Conservation (phyloP, 208 protist genomes). For the Leishmania tarentolae region DNA sequence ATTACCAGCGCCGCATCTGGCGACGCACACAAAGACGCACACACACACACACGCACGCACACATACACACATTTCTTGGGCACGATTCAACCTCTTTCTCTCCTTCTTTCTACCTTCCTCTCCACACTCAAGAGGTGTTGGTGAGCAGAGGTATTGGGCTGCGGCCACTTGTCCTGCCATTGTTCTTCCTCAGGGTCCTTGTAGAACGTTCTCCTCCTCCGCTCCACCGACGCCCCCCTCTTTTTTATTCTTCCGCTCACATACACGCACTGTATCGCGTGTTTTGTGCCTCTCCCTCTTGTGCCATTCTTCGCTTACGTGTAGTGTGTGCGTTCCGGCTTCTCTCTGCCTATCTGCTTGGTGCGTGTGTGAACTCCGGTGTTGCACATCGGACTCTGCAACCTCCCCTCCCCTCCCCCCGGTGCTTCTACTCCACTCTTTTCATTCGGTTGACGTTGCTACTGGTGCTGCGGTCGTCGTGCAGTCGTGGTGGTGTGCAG, state of each 20-base stretch:
- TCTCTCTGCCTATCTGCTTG: background rate
- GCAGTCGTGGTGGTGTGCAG: too few species aligned
- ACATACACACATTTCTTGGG: background rate
- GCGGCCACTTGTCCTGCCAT: background rate
- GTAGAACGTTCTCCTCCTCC: slow-evolving; percentile 2
- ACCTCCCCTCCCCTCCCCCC: background rate
- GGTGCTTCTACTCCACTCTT: too few species aligned
- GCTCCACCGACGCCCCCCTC: background rate
- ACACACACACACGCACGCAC: background rate
- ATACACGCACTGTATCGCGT: slow-evolving; percentile 4
- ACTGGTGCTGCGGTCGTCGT: too few species aligned
- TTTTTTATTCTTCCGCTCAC: background rate
- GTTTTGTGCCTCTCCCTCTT: background rate
- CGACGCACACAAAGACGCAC: background rate
- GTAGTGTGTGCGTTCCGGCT: background rate
- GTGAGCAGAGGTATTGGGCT: background rate
- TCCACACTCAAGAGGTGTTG: background rate
- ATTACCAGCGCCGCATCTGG: slow-evolving; percentile 2
- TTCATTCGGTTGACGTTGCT: too few species aligned
- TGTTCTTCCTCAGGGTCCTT: background rate
- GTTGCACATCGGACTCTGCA: too few species aligned
- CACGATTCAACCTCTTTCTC: background rate
- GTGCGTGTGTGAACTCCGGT: too few species aligned
- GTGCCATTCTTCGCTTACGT: background rate
- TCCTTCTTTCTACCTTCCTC: background rate